Evolutionary conservation across 208 protist genomes (phyloP).

Genomic region (Leishmania martiniquensis): DNA sequence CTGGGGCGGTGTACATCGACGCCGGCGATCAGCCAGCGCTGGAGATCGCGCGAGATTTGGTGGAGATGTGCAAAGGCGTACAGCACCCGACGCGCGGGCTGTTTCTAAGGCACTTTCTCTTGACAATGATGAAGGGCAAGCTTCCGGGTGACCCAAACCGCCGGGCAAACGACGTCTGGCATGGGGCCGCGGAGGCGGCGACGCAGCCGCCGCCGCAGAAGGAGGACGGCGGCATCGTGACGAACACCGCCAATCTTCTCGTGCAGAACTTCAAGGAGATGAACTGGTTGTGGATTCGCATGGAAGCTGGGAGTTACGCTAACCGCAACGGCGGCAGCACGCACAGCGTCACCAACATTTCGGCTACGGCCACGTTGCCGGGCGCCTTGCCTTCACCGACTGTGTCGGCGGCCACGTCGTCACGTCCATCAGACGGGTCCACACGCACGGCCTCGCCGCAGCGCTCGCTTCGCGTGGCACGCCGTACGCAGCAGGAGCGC

Average conservation of each 20-base stretch:
- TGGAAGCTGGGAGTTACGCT: conserved; percentile 93
- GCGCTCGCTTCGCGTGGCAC: conserved; percentile 41
- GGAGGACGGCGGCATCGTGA: conserved; percentile 75
- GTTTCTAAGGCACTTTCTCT: conserved; percentile 98
- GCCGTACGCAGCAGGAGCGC: conserved; percentile 91
- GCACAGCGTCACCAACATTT: conserved; percentile 8
- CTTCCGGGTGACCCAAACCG: conserved; percentile 94
- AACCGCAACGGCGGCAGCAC: conserved; percentile 34
- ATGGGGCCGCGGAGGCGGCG: background rate
- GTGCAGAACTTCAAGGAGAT: conserved; percentile 99
- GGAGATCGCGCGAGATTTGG: conserved; percentile 97
- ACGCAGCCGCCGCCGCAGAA: background rate
- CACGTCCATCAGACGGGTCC: background rate
- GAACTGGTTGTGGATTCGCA: conserved; percentile 99
- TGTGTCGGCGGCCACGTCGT: background rate
- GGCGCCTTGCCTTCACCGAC: background rate
- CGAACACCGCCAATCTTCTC: conserved; percentile 95
- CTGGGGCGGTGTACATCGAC: conserved; percentile 96
- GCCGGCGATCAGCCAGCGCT: conserved; percentile 85
- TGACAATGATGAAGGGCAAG: conserved; percentile 96
- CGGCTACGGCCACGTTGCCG: background rate
- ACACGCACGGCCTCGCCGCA: conserved; percentile 18
- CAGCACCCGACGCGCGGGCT: conserved; percentile 99
- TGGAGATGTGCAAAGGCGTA: conserved; percentile 99
- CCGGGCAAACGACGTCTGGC: conserved; percentile 3